Evolutionary conservation across 2,329 filamentous ascomycete genomes (phyloP).

Genomic region (Achaetomium macrosporum): DNA sequence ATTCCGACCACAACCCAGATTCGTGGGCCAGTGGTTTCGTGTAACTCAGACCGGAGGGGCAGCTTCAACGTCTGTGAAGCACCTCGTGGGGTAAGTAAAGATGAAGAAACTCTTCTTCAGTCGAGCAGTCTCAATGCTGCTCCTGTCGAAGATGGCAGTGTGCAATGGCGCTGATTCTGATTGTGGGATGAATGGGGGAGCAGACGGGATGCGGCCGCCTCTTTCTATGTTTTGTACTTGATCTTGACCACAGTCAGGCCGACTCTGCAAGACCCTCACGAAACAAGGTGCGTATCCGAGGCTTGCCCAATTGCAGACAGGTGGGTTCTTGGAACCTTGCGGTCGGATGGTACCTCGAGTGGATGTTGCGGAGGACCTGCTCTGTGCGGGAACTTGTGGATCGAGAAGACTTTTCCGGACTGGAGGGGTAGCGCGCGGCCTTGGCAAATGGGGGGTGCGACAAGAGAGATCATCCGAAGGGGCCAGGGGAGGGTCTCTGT

Average conservation of each 20-base stretch:
- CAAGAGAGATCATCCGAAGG: conserved; percentile 22
- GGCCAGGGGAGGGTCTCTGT: conserved; percentile 9
- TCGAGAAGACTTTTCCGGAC: conserved; percentile 16
- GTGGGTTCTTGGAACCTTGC: conserved; percentile 14
- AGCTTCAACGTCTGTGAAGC: conserved; percentile 8
- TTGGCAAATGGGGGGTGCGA: conserved; percentile 22
- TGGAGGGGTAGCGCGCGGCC: conserved; percentile 14
- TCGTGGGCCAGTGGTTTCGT: conserved; percentile 10
- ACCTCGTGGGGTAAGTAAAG: background rate
- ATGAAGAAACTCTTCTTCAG: conserved; percentile 11
- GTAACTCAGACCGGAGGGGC: conserved; percentile 6
- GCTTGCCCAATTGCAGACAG: conserved; percentile 20
- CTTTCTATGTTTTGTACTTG: conserved; percentile 23
- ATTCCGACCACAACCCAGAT: conserved; percentile 20
- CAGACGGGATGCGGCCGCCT: conserved; percentile 19
- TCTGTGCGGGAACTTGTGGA: conserved; percentile 19
- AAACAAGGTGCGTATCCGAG: conserved; percentile 20
- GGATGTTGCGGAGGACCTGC: conserved; percentile 20
- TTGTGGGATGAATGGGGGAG: conserved; percentile 18
- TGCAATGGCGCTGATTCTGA: conserved; percentile 18
- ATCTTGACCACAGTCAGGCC: conserved; percentile 19
- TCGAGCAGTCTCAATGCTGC: conserved; percentile 23
- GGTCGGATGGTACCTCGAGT: conserved; percentile 22
- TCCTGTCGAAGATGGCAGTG: conserved; percentile 18
- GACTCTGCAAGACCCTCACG: conserved; percentile 15